Evolutionary conservation across 306 rosid genomes (phyloP).

Genomic region (Ceratonia siliqua): DNA sequence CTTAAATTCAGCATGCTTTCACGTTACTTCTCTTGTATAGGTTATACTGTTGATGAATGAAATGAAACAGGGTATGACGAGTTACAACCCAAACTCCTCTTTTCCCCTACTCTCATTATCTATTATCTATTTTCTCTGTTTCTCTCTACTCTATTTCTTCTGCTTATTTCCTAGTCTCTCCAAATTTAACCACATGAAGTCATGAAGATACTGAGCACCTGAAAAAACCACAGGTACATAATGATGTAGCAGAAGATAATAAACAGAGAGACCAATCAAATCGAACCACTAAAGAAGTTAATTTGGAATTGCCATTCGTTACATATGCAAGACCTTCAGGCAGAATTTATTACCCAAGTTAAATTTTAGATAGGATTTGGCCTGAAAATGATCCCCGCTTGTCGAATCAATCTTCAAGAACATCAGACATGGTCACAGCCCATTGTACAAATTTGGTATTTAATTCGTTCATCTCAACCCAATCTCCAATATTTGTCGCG

Average conservation of each 20-base stretch:
- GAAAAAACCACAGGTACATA: not conserved
- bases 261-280: constrained; percentile 74
- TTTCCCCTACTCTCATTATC: too few relatives aligned
- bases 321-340: constrained; percentile 72
- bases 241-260: not conserved
- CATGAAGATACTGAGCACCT: constrained; percentile 7
- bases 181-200: too few relatives aligned
- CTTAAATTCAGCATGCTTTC: too few relatives aligned
- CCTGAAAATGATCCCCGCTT: constrained; percentile 58
- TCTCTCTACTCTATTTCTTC: too few relatives aligned
- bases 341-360: constrained; percentile 60
- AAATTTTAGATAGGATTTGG: constrained; percentile 70
- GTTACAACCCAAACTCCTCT: too few relatives aligned
- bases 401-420: constrained; percentile 60
- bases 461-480: constrained; percentile 72
- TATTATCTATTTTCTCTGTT: too few relatives aligned
- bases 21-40: too few relatives aligned
- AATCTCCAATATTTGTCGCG: constrained; percentile 66
- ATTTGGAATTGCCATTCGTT: constrained; percentile 52
- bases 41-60: too few relatives aligned
- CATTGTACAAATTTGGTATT: constrained; percentile 54
- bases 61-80: too few relatives aligned
- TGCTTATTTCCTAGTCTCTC: too few relatives aligned
- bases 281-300: constrained; percentile 65
- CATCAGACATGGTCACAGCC: constrained; percentile 67